These are phyloP conservation scores for Rhynchosporium agropyri DNA, from an alignment of 2,329 filamentous ascomycete genomes.

Conservation along the genomic window DNA sequence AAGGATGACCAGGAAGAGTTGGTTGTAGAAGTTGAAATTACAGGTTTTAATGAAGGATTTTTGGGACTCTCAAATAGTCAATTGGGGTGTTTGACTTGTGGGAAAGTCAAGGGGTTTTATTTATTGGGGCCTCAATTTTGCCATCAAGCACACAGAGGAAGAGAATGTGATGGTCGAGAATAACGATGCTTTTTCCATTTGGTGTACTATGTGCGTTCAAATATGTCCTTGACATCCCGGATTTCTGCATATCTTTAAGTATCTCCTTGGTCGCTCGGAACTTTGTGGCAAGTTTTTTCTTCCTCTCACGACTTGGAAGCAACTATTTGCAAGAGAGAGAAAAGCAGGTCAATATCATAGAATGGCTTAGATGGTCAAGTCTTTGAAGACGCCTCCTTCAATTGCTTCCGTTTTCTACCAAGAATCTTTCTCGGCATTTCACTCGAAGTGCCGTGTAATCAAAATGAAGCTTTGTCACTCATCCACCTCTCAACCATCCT, in stretches of 20 bases:
- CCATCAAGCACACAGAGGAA: slow-evolving; percentile 12
- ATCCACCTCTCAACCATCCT: not conserved
- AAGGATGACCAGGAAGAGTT: not conserved
- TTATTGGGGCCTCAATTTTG: slow-evolving; percentile 21
- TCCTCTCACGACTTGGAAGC: no score
- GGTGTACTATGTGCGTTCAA: not conserved
- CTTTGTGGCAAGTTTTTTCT: no score
- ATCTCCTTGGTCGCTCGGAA: no score
- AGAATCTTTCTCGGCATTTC: not conserved
- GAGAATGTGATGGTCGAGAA: slow-evolving; percentile 24
- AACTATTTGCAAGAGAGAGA: no score
- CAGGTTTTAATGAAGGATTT: slow-evolving; percentile 24
- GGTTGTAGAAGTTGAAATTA: slow-evolving; percentile 22
- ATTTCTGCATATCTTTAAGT: no score
- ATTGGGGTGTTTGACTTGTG: slow-evolving; percentile 23
- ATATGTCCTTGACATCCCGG: not conserved
- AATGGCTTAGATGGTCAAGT: slow-evolving; percentile 13
- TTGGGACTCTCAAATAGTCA: slow-evolving; percentile 26
- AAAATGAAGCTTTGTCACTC: no score
- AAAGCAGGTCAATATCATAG: slow-evolving; percentile 19
- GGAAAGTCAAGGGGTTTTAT: slow-evolving; percentile 23
- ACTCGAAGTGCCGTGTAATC: not conserved
- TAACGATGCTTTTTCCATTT: slow-evolving; percentile 14
- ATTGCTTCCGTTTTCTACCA: not conserved
- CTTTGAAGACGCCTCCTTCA: not conserved